Conservation (phyloP, 352 stramenopile genomes). For the Pythium vanterpoolii region DNA sequence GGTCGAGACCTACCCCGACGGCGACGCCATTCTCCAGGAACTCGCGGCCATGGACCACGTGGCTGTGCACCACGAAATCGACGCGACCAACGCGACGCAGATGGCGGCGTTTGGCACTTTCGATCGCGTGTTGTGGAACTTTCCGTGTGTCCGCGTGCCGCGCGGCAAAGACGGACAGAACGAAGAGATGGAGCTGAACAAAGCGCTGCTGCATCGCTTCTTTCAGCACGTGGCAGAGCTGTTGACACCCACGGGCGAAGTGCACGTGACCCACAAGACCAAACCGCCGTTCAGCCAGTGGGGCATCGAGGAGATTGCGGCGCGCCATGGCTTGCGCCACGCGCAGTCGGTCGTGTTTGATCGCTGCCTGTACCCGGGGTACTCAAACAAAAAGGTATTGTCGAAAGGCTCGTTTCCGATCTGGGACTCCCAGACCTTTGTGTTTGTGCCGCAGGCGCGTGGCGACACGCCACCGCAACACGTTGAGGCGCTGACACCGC, state of each 20-base stretch:
- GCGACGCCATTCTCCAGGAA: constrained; percentile 70
- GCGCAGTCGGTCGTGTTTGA: constrained; percentile 91
- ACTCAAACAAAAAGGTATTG: constrained; percentile 95
- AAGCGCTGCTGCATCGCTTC: constrained; percentile 89
- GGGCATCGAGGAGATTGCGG: constrained; percentile 73
- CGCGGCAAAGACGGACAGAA: constrained; percentile 96
- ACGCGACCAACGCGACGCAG: constrained; percentile 85
- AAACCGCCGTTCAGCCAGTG: constrained; percentile 90
- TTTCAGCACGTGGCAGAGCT: constrained; percentile 58
- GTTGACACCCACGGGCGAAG: constrained; percentile 69
- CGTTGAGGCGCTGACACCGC: constrained; percentile 25
- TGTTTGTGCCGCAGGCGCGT: constrained; percentile 70
- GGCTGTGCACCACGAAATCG: constrained; percentile 84
- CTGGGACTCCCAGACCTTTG: constrained; percentile 94
- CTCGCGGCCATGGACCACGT: constrained; percentile 62
- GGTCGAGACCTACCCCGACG: constrained; percentile 88
- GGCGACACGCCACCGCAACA: constrained; percentile 13
- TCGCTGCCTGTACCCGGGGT: constrained; percentile 88
- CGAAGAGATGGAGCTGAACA: constrained; percentile 94
- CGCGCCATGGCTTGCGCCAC: constrained; percentile 41
- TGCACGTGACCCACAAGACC: constrained; percentile 97
- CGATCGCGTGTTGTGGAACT: constrained; percentile 96
- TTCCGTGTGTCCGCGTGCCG: constrained; percentile 90
- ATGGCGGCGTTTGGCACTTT: constrained; percentile 74
- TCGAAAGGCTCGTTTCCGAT: constrained; percentile 95